Evolutionary conservation across 2,329 filamentous ascomycete species (phyloP).

Genomic region (Ascochyta koolunga): DNA sequence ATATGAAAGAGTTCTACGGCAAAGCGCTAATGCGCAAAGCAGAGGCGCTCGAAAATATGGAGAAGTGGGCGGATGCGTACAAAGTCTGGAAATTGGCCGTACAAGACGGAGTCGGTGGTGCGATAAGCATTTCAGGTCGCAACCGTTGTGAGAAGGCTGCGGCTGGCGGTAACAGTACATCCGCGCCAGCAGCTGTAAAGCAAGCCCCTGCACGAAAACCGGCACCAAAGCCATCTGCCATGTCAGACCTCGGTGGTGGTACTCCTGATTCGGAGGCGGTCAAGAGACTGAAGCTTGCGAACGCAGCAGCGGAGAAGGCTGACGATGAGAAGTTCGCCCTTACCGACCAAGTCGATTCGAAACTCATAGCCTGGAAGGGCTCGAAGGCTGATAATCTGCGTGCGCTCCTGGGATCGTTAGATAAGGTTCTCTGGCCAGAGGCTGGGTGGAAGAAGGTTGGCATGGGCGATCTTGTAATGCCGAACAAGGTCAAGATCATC

Average conservation of each 20-base stretch:
- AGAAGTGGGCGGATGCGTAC: slow-evolving; percentile 87
- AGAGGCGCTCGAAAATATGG: slow-evolving; percentile 92
- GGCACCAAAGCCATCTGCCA: slow-evolving; percentile 49
- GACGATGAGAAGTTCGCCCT: slow-evolving; percentile 94
- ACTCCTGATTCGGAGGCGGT: slow-evolving; percentile 75
- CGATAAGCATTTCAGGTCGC: slow-evolving; percentile 81
- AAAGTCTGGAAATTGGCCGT: slow-evolving; percentile 82
- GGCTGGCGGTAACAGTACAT: slow-evolving; percentile 40
- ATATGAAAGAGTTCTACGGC: slow-evolving; percentile 91
- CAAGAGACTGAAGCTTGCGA: slow-evolving; percentile 78
- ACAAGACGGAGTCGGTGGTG: slow-evolving; percentile 83
- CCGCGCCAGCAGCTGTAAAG: slow-evolving; percentile 26
- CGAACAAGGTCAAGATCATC: slow-evolving; percentile 92
- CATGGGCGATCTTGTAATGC: slow-evolving; percentile 89
- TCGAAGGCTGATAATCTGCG: slow-evolving; percentile 93
- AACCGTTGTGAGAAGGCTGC: slow-evolving; percentile 88
- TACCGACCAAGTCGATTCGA: slow-evolving; percentile 81
- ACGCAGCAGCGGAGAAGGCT: slow-evolving; percentile 80
- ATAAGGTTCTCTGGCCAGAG: slow-evolving; percentile 87
- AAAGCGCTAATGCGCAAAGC: slow-evolving; percentile 95
- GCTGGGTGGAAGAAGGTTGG: slow-evolving; percentile 97
- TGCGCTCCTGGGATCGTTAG: slow-evolving; percentile 83
- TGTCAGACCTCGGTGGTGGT: slow-evolving; percentile 49
- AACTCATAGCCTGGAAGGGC: slow-evolving; percentile 79
- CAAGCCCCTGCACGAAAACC: slow-evolving; percentile 37